Base-by-base conservation (phyloP, 1,284 basidiomycete species). In the Apiotrichum veenhuisii region DNA sequence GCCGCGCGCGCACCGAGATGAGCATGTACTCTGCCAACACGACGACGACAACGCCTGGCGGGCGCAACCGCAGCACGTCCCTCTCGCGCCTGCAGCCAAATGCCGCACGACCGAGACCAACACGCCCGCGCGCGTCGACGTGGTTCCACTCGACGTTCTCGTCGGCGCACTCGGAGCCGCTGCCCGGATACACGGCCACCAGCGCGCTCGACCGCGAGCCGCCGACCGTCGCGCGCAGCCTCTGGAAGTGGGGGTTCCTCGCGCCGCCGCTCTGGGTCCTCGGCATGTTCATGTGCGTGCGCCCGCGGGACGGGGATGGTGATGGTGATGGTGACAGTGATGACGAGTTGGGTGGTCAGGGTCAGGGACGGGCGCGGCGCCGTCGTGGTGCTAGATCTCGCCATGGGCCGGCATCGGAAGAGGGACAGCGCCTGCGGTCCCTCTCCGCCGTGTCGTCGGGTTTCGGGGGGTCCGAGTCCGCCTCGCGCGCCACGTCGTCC, bases 221-320 rank as follows among this genome's bases (percentile, higher is more conserved):
- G 8, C 63, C 70, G 46, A 75, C 73, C 1, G 59, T 74, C 10
- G 70, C 72, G 1, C 65, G 64, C 47, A 49, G 50, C 8, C 64
- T 73, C 11, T 77, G 73, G 70, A 53, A 44, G 37, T 74, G 70
- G 69, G 75, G 75, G 1, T 74, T 67, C 55, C 25, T 72, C 14
- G 71, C 62, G 50, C 72, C 72, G 3, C 41, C 69, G 1, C 59
- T 77, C 8, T 77, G 75, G 75, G 47, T 69, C 10, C 49, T 74
- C 10, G 75, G 73, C 3, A 64, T 66, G 54, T 64, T 63, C 43
- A 71, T 77, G 67, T 71, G 61, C 64, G 42, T 48, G 3, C 14
- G 20, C 14, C 17, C 53, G 33, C 14, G 41, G 27, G 17, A 30
- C 14, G 26, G 18, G 8, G 37, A 36, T 30, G 18, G 22, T 9